Conservation (phyloP, 2,329 filamentous ascomycete genomes). For the Exophiala sideris region DNA sequence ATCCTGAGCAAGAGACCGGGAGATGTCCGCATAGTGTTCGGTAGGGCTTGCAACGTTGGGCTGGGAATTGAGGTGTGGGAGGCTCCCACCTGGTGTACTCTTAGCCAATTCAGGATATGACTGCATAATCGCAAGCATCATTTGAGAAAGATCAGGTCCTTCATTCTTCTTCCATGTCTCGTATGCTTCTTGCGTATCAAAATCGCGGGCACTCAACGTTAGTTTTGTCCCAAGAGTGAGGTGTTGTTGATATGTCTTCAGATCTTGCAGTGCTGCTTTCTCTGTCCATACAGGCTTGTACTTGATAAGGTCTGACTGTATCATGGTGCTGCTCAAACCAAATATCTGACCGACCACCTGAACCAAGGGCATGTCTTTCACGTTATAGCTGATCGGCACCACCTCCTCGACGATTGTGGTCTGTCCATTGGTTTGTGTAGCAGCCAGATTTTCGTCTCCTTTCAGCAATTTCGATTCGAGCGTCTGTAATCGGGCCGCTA, state of each 20-base stretch:
- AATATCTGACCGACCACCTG: conserved; percentile 85
- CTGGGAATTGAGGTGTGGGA: conserved; percentile 55
- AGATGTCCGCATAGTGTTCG: conserved; percentile 46
- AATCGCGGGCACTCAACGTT: conserved; percentile 79
- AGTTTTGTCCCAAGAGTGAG: conserved; percentile 74
- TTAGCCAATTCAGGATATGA: conserved; percentile 82
- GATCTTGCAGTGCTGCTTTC: conserved; percentile 81
- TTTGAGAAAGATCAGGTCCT: conserved; percentile 77
- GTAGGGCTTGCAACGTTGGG: conserved; percentile 35
- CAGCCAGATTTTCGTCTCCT: conserved; percentile 84
- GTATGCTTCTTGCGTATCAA: conserved; percentile 84
- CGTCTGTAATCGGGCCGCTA: conserved; percentile 71
- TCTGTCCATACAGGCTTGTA: conserved; percentile 83
- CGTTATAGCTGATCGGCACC: conserved; percentile 80
- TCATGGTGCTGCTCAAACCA: conserved; percentile 70
- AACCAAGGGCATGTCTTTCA: conserved; percentile 95
- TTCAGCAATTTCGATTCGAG: conserved; percentile 91
- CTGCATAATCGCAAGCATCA: conserved; percentile 88
- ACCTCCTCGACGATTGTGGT: conserved; percentile 71
- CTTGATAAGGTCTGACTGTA: conserved; percentile 82
- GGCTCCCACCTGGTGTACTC: conserved; percentile 58
- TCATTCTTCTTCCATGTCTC: conserved; percentile 90
- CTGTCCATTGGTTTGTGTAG: conserved; percentile 53
- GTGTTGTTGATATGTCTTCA: conserved; percentile 90
- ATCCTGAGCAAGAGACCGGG: conserved; percentile 44